These are phyloP conservation scores for Diospyros lotus DNA, from an alignment of 148 eudicot genomes.

Conservation along the genomic window DNA sequence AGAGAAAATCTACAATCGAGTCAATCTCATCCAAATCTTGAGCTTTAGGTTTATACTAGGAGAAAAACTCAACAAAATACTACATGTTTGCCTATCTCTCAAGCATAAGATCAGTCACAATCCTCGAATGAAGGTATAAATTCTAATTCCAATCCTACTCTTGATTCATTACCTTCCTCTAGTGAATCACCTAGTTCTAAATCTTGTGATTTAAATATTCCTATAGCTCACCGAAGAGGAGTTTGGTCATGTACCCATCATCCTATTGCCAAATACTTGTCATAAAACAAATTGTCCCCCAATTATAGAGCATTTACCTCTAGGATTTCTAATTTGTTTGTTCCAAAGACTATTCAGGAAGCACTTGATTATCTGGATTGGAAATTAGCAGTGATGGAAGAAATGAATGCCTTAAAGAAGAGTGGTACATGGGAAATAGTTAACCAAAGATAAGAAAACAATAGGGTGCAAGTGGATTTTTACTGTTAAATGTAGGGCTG, in stretches of 20 bases:
- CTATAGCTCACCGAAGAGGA: not conserved
- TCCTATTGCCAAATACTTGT: not conserved
- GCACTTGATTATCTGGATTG: slow-evolving; percentile 1
- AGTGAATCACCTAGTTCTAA: not conserved
- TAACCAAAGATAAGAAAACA: not conserved
- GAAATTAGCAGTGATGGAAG: slow-evolving; percentile 5
- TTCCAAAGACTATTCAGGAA: slow-evolving; percentile 1
- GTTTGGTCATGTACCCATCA: not conserved
- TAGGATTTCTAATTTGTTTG: not conserved
- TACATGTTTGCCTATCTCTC: not conserved
- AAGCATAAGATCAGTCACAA: not conserved
- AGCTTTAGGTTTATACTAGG: not conserved
- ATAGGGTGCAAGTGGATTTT: slow-evolving; percentile 12
- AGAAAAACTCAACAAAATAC: not conserved
- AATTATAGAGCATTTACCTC: slow-evolving; percentile 3
- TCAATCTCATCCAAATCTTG: not conserved
- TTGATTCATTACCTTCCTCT: not conserved
- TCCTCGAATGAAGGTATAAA: not conserved
- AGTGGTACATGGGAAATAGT: not conserved
- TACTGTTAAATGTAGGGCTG: not conserved
- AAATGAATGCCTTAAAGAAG: slow-evolving; percentile 9
- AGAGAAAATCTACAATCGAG: not conserved
- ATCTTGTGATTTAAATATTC: not conserved
- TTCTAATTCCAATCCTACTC: not conserved
- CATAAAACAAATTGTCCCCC: not conserved